A percentile compares a stretch with the other conserved stretches of the same genome.
Conservation (phyloP, 805 yeast species). For the Candida tallmaniae region DNA sequence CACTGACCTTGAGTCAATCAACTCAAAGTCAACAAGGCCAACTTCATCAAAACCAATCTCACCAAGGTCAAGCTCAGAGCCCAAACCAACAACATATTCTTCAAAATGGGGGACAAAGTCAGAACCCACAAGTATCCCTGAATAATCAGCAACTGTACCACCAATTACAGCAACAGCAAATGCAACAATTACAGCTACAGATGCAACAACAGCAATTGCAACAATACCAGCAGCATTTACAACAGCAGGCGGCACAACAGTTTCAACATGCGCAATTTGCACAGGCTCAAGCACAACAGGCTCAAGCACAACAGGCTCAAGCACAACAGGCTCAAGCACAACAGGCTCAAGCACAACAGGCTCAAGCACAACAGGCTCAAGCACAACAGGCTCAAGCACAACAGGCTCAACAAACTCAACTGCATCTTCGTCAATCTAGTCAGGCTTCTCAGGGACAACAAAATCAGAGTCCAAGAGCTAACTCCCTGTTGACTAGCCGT, state of each 20-base stretch:
- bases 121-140: too few species aligned
- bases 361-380: constrained; percentile 1
- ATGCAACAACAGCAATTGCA: constrained; percentile 6
- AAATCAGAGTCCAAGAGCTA: too few species aligned
- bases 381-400: constrained; percentile 1
- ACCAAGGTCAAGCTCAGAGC: too few species aligned
- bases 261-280: constrained; percentile 6
- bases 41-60: too few species aligned
- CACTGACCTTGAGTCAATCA: too few species aligned
- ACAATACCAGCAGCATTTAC: constrained; percentile 2
- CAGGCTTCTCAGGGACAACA: too few species aligned
- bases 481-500: too few species aligned
- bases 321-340: constrained; percentile 8
- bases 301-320: constrained; percentile 4
- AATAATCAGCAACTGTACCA: neutral
- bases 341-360: constrained; percentile 3
- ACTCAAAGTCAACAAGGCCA: too few species aligned
- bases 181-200: constrained; percentile 8
- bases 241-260: constrained; percentile 3
- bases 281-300: constrained; percentile 4
- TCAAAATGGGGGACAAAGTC: too few species aligned
- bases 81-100: too few species aligned
- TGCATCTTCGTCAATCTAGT: constrained; percentile 2
- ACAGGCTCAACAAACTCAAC: constrained; percentile 3
- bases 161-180: constrained; percentile 1